Conservation (phyloP, 2,329 filamentous ascomycete species). For the Allantophomopsis cytisporea region DNA sequence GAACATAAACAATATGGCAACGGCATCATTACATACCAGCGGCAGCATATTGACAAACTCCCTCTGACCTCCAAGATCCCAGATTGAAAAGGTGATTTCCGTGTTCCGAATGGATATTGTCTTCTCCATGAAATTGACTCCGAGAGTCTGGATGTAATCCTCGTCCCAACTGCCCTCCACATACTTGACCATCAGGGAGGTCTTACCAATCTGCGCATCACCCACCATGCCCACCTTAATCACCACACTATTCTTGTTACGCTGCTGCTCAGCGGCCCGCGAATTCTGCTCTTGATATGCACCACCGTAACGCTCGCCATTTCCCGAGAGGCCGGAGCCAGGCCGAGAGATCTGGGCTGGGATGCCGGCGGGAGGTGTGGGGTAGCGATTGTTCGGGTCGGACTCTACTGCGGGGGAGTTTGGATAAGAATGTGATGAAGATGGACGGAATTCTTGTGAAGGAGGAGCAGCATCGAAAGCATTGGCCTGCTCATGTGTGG, state of each 20-base stretch:
- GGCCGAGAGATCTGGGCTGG: constrained; percentile 17
- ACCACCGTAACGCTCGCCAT: constrained; percentile 14
- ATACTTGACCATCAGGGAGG: constrained; percentile 98
- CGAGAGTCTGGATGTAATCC: constrained; percentile 97
- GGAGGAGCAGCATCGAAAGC: too few species aligned
- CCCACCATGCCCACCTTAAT: constrained; percentile 99
- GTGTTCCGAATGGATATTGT: constrained; percentile 99
- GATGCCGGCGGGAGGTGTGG: constrained; percentile 17
- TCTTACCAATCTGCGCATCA: constrained; percentile 98
- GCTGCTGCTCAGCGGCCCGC: constrained; percentile 11
- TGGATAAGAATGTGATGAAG: constrained; percentile 13
- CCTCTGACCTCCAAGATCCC: constrained; percentile 93
- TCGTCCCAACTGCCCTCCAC: constrained; percentile 99
- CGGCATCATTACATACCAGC: constrained; percentile 97
- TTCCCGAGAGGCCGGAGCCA: constrained; percentile 17
- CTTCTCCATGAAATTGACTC: constrained; percentile 99
- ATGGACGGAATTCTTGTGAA: constrained; percentile 1
- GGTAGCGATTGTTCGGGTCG: constrained; percentile 16
- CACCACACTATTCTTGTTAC: constrained; percentile 58
- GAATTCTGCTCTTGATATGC: constrained; percentile 19
- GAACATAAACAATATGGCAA: constrained; percentile 99
- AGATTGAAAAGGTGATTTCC: constrained; percentile 98
- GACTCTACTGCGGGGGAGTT: constrained; percentile 12
- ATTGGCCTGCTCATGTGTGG: too few species aligned
- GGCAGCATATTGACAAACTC: constrained; percentile 99